phyloP scores from a whole-genome alignment of 2,329 filamentous ascomycete species.

The Chrysoporthe austroafricana region DNA sequence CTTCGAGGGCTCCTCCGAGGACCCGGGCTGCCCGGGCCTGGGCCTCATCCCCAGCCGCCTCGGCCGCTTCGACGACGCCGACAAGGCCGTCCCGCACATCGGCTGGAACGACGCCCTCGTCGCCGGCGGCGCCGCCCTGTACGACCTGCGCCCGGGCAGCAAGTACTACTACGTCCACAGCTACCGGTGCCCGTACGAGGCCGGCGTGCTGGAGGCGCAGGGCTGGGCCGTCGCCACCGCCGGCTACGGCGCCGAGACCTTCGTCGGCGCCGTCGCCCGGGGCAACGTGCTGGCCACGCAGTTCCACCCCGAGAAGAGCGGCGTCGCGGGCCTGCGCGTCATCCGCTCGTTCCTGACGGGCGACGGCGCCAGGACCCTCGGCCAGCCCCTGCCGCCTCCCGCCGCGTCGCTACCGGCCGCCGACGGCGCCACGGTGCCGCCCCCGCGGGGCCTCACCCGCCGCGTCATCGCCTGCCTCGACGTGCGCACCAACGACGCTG shows the following conservation, averaged over 20 bases:
- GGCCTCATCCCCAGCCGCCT: constrained; percentile 74
- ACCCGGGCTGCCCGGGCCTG: constrained; percentile 71
- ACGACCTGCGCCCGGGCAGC: constrained; percentile 76
- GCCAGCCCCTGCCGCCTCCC: constrained; percentile 35
- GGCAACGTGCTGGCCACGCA: constrained; percentile 90
- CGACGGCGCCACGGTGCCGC: background rate
- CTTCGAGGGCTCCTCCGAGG: constrained; percentile 84
- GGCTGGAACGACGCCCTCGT: constrained; percentile 94
- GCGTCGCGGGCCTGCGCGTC: constrained; percentile 82
- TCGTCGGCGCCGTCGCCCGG: constrained; percentile 86
- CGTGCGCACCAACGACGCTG: constrained; percentile 90
- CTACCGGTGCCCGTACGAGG: constrained; percentile 78
- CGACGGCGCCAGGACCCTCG: constrained; percentile 58
- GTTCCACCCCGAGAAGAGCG: constrained; percentile 98
- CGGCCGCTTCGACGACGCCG: constrained; percentile 73
- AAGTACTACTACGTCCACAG: constrained; percentile 99
- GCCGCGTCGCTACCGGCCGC: constrained; percentile 24
- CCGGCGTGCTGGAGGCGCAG: constrained; percentile 73
- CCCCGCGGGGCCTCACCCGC: constrained; percentile 74
- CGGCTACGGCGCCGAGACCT: constrained; percentile 84
- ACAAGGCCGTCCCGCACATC: constrained; percentile 97
- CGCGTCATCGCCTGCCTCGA: constrained; percentile 95
- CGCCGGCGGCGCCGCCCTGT: constrained; percentile 58
- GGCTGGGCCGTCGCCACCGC: constrained; percentile 95
- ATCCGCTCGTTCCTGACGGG: constrained; percentile 87